Conservation (phyloP, 495 filamentous ascomycete species). For the Hamigera avellanea region DNA sequence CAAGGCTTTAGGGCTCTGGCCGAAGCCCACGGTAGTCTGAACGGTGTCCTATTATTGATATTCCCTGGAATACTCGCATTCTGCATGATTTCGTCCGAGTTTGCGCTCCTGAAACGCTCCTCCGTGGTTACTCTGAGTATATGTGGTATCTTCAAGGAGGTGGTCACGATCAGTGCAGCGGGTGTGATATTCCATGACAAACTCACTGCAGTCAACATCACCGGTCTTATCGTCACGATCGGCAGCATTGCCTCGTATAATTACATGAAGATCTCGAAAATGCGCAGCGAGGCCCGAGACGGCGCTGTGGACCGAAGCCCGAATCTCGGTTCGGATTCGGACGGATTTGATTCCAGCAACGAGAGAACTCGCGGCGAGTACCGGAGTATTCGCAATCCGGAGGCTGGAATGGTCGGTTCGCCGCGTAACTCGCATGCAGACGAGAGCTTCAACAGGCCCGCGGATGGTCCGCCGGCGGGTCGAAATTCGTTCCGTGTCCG, state of each 20-base stretch:
- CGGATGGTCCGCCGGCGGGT: background rate
- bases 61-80: constrained; percentile 92
- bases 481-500: constrained; percentile 28
- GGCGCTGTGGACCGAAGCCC: constrained; percentile 19
- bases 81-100: constrained; percentile 92
- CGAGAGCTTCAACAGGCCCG: constrained; percentile 4
- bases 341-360: constrained; percentile 15
- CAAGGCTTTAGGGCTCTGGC: constrained; percentile 51
- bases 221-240: constrained; percentile 82
- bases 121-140: constrained; percentile 94
- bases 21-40: constrained; percentile 48
- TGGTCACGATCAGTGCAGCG: constrained; percentile 87
- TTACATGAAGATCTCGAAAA: constrained; percentile 83
- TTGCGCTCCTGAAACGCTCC: constrained; percentile 87
- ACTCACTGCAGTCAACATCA: constrained; percentile 80
- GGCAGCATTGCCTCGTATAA: constrained; percentile 82
- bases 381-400: constrained; percentile 14
- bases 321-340: constrained; percentile 20
- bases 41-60: constrained; percentile 53
- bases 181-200: constrained; percentile 81
- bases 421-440: constrained; percentile 3
- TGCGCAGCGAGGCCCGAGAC: constrained; percentile 56
- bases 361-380: constrained; percentile 18
- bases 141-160: constrained; percentile 98
- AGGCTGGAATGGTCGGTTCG: constrained; percentile 1